Evolutionary conservation across 805 yeast genomes (phyloP).

Genomic region (Torulaspora gathmanii): DNA sequence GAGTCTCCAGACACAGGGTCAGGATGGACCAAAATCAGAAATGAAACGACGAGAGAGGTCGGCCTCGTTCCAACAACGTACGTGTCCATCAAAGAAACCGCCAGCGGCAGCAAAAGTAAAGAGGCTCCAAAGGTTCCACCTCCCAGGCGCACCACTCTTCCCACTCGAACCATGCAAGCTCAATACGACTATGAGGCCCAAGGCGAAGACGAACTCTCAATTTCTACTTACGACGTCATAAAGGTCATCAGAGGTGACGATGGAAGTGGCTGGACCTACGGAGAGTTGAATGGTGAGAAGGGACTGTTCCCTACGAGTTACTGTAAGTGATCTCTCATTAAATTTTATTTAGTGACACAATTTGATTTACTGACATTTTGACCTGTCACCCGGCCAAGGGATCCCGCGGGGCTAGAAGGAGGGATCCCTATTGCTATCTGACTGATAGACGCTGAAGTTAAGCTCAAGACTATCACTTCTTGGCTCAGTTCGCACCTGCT

Average conservation of each 20-base stretch:
- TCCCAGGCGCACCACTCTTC: constrained; percentile 46
- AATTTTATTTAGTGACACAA: not conserved
- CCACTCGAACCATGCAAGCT: constrained; percentile 52
- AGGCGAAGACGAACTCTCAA: constrained; percentile 73
- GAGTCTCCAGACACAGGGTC: constrained; percentile 75
- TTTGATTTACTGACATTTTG: not conserved
- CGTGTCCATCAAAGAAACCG: constrained; percentile 43
- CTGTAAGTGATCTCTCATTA: constrained; percentile 33
- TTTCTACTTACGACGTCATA: constrained; percentile 69
- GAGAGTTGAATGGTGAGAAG: constrained; percentile 59
- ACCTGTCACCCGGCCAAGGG: constrained; percentile 11
- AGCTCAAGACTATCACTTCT: not conserved
- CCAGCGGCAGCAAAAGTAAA: constrained; percentile 33
- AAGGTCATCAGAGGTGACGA: constrained; percentile 64
- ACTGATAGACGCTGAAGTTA: not conserved
- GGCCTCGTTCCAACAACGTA: constrained; percentile 90
- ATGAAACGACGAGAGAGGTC: constrained; percentile 42
- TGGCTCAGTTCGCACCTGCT: not conserved
- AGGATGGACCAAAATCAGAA: constrained; percentile 80
- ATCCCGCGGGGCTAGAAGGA: not conserved
- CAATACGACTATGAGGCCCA: constrained; percentile 71
- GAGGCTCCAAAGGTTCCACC: constrained; percentile 76
- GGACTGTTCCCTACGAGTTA: constrained; percentile 83
- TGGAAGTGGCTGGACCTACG: constrained; percentile 93
- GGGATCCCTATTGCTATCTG: not conserved